Evolutionary conservation across 805 yeast genomes (phyloP).

Genomic region (Metschnikowia proteae): DNA sequence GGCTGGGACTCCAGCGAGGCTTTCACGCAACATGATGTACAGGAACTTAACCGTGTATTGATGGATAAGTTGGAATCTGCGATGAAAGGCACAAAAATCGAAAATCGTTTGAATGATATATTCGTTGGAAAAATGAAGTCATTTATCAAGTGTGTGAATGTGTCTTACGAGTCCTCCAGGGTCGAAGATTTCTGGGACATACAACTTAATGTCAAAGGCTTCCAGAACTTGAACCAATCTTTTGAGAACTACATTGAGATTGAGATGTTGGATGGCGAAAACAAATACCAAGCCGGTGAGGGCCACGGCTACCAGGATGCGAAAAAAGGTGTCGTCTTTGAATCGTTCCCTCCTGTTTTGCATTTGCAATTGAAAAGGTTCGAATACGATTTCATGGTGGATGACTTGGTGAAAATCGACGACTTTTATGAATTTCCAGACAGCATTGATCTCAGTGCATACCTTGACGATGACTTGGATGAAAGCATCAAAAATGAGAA

Average conservation of each 20-base stretch:
- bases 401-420: conserved; percentile 83
- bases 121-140: conserved; percentile 98
- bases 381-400: conserved; percentile 89
- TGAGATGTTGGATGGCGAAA: conserved; percentile 90
- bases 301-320: conserved; percentile 92
- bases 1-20: conserved; percentile 98
- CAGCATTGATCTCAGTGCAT: conserved; percentile 74
- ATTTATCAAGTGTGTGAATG: conserved; percentile 86
- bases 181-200: conserved; percentile 98
- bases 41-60: conserved; percentile 88
- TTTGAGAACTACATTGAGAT: conserved; percentile 84
- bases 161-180: conserved; percentile 87
- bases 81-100: conserved; percentile 82
- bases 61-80: conserved; percentile 91
- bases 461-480: conserved; percentile 55
- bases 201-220: conserved; percentile 86
- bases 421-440: conserved; percentile 90
- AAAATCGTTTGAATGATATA: conserved; percentile 55
- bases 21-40: conserved; percentile 97
- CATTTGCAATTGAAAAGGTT: conserved; percentile 92
- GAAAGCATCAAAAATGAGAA: conserved; percentile 46
- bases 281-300: conserved; percentile 86
- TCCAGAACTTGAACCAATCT: conserved; percentile 66
- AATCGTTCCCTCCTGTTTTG: conserved; percentile 85
- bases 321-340: conserved; percentile 90